Conservation (phyloP, 768 basidiomycete genomes). For the Asterophora parasitica region DNA sequence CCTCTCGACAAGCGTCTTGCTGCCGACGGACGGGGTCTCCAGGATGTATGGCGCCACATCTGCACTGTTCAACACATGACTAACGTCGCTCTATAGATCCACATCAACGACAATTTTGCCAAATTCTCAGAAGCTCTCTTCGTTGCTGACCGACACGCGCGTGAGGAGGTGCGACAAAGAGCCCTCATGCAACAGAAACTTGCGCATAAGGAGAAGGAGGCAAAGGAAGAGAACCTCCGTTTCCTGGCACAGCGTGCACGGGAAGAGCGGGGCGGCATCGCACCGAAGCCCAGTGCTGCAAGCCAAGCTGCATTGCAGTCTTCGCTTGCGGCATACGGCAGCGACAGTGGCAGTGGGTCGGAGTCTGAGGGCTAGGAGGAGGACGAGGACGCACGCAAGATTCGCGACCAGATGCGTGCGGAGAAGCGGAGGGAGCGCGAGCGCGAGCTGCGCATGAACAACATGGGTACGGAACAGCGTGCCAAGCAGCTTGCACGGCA, state of each 20-base stretch:
- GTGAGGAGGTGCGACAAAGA: conserved; percentile 96
- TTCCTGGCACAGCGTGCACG: conserved; percentile 92
- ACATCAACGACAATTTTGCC: conserved; percentile 99
- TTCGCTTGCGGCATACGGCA: conserved; percentile 81
- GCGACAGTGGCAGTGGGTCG: conserved; percentile 61
- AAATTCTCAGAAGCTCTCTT: conserved; percentile 97
- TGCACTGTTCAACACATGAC: neutral
- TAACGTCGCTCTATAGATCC: conserved; percentile 51
- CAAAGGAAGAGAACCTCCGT: conserved; percentile 94
- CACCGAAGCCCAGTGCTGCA: conserved; percentile 61
- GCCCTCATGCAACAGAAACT: conserved; percentile 97
- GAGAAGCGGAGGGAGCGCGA: conserved; percentile 94
- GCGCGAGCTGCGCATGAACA: conserved; percentile 96
- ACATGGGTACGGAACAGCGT: conserved; percentile 96
- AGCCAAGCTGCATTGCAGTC: conserved; percentile 69
- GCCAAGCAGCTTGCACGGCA: conserved; percentile 94
- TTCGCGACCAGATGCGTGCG: conserved; percentile 85
- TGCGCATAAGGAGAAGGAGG: conserved; percentile 96
- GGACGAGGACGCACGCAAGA: conserved; percentile 79
- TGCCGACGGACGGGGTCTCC: conserved; percentile 95
- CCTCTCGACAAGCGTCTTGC: conserved; percentile 97
- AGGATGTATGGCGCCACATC: conserved; percentile 66
- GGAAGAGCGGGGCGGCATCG: conserved; percentile 85
- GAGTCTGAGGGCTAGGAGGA: conserved; percentile 59
- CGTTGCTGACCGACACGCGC: conserved; percentile 93